Conservation (phyloP, 805 yeast genomes). For the Saccharomycopsis fibuligera region DNA sequence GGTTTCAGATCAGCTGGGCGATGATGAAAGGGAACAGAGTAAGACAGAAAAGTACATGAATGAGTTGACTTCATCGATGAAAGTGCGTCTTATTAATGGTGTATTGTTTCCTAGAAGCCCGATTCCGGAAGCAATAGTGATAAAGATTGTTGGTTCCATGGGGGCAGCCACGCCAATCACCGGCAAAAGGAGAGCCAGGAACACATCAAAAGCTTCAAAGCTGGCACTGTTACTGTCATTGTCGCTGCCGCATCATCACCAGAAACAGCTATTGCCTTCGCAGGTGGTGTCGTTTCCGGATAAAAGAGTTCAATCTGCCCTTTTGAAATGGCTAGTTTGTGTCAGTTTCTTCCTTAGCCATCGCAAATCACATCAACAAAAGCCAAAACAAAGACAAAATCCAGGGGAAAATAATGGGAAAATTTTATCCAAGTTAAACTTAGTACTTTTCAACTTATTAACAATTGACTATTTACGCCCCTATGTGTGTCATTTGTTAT, state of each 20-base stretch:
- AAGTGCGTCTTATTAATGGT: not conserved
- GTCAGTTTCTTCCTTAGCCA: not conserved
- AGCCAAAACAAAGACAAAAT: no score
- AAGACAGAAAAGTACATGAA: no score
- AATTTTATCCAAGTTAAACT: not conserved
- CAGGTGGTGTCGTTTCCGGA: not conserved
- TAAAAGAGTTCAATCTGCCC: not conserved
- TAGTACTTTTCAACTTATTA: not conserved
- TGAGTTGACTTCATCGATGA: no score
- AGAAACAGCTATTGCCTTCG: no score
- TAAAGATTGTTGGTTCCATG: not conserved
- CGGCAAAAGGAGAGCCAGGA: no score
- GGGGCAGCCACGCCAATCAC: no score
- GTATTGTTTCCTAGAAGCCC: not conserved
- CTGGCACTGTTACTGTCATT: no score
- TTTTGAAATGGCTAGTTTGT: constrained; percentile 2
- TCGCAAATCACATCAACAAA: no score
- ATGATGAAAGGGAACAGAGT: no score
- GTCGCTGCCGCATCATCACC: no score
- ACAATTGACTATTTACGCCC: not conserved
- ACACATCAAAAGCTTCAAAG: no score
- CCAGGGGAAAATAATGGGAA: not conserved
- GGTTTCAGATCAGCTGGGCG: no score
- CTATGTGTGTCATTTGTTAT: not conserved
- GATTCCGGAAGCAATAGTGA: not conserved